Conservation (phyloP, 2,329 filamentous ascomycete species). For the Salinomyces thailandicus region DNA sequence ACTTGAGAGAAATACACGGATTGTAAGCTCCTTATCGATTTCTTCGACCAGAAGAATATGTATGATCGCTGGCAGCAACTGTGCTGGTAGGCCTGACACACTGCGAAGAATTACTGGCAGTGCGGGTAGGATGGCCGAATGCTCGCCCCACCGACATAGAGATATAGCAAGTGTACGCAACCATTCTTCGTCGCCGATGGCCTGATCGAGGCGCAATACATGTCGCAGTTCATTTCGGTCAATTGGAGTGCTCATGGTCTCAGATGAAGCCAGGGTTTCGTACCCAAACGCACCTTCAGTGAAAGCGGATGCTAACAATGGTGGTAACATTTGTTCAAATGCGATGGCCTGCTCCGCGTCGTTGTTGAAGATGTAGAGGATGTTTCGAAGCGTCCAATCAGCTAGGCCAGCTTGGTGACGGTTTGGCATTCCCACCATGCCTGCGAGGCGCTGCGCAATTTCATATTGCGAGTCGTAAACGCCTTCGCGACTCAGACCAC, state of each 20-base stretch:
- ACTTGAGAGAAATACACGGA: slow-evolving; percentile 55
- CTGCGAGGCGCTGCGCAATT: slow-evolving; percentile 27
- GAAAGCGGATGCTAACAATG: slow-evolving; percentile 15
- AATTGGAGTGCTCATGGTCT: not conserved
- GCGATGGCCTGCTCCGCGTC: slow-evolving; percentile 15
- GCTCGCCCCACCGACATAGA: slow-evolving; percentile 42
- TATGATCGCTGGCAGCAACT: slow-evolving; percentile 62
- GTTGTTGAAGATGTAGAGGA: slow-evolving; percentile 12
- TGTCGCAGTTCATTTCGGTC: slow-evolving; percentile 8
- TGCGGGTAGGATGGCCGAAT: slow-evolving; percentile 59
- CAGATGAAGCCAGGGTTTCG: no score
- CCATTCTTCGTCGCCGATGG: slow-evolving; percentile 15
- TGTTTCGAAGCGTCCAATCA: slow-evolving; percentile 28
- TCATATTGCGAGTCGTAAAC: slow-evolving; percentile 20
- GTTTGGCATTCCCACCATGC: slow-evolving; percentile 17
- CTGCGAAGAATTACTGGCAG: slow-evolving; percentile 55
- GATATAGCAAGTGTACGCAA: slow-evolving; percentile 15
- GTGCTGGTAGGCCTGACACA: slow-evolving; percentile 59
- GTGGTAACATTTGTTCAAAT: slow-evolving; percentile 22
- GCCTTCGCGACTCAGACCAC: not conserved
- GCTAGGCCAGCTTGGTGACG: slow-evolving; percentile 34
- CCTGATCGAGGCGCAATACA: slow-evolving; percentile 10
- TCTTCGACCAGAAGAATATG: slow-evolving; percentile 69
- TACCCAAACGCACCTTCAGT: slow-evolving; percentile 18
- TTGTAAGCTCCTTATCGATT: slow-evolving; percentile 47